These are phyloP conservation scores for Phycomyces blakesleeanus DNA, from an alignment of 192 early-diverging fungal genomes.

Conservation along the genomic window DNA sequence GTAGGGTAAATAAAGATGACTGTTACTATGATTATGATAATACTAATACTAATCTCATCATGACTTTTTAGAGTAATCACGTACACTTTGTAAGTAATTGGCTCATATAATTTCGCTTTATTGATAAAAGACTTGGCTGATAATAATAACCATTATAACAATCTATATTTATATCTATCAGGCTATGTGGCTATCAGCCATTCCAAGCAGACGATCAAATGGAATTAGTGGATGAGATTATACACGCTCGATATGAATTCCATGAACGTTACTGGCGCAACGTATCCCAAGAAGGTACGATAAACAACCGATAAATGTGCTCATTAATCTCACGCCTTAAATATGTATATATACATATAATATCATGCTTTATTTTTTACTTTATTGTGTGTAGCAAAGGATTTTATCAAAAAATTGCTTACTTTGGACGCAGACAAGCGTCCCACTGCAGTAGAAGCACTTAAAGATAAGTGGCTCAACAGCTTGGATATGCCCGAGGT, in stretches of 20 bases:
- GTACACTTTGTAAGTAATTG: constrained; percentile 68
- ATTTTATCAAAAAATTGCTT: constrained; percentile 69
- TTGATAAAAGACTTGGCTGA: too few species aligned
- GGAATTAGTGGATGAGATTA: constrained; percentile 57
- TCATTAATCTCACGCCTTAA: not conserved
- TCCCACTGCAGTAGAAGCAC: constrained; percentile 74
- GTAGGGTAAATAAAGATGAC: constrained; percentile 50
- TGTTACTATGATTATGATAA: too few species aligned
- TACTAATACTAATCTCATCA: not conserved
- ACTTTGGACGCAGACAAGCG: constrained; percentile 67
- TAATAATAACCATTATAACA: too few species aligned
- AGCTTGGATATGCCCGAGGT: constrained; percentile 53
- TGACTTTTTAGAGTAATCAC: constrained; percentile 65
- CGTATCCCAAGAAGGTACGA: constrained; percentile 74
- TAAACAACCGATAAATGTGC: constrained; percentile 3
- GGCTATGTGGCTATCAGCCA: constrained; percentile 78
- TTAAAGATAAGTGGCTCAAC: constrained; percentile 82
- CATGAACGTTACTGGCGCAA: constrained; percentile 75
- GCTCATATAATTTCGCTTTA: not conserved
- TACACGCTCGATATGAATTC: constrained; percentile 63
- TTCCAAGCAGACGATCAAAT: constrained; percentile 62
- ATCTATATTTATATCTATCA: too few species aligned
- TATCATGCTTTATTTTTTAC: too few species aligned
- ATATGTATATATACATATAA: too few species aligned
- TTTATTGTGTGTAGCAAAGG: constrained; percentile 58